Evolutionary conservation across 306 rosid species (phyloP), one percentile per base, ranked within the genome.

Genomic region (Abrus pulchellus): DNA sequence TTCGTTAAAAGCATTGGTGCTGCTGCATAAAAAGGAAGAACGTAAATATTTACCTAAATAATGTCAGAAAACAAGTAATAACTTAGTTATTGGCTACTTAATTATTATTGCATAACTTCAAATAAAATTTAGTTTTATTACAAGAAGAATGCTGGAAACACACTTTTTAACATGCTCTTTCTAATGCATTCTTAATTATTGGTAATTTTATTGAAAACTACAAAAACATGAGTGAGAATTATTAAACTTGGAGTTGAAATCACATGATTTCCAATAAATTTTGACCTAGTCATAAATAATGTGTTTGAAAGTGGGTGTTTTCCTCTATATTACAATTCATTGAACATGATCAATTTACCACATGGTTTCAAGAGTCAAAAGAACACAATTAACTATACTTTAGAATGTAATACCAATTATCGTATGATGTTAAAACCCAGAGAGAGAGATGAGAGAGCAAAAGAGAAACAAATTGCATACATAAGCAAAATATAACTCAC

Each of bases 401-500:
- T 63, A 79, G 30, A 53, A 63, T 63, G 76, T 8, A 68, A 71
- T 33, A 65, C 52, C 10, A 80, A 59, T 38, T n/a, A 54, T 13
- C 56, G 30, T 3, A 49, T 76, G 29, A 52, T 27, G 55, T 20
- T n/a, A 82, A 72, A 52, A 33, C 10, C 7, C 30, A 63, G 40
- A 0, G 40, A 36, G 38, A 34, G 40, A 36, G 40, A 36, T 20
- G 40, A 59, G n/a, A 60, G 11, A 45, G 11, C 77, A 20, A 54
- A 44, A 56, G 9, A 32, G 44, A 72, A 50, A 65, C 9, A 69
- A 29, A 40, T 34, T 13, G 50, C 66, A 72, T n/a, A 54, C 4
- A 68, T 33, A 66, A 59, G 80, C 72, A 56, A 82, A 52, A 14
- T 72, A 73, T 36, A 47, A 72, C 97, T 85, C 50, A 96, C 99